Conservation (phyloP, 1,139 yeast species). For the Debaryomyces sp. region DNA sequence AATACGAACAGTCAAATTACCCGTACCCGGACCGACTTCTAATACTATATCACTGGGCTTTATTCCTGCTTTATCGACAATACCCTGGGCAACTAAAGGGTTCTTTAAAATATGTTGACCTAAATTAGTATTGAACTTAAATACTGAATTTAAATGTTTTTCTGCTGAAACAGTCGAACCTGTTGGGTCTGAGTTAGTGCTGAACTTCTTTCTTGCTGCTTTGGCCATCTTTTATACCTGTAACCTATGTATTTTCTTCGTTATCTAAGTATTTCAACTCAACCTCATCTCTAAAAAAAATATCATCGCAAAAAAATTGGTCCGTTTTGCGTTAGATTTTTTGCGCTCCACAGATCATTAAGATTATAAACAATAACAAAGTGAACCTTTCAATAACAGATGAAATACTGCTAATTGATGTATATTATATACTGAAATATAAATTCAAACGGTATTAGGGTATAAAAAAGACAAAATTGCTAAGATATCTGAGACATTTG, state of each 20-base stretch:
- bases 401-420: not conserved
- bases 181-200: constrained; percentile 42
- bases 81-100: constrained; percentile 96
- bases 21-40: constrained; percentile 99
- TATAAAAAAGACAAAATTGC: not conserved
- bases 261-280: not conserved
- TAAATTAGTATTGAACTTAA: constrained; percentile 92
- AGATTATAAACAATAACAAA: constrained; percentile 8
- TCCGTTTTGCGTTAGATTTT: constrained; percentile 6
- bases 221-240: constrained; percentile 46
- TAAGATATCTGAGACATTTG: not conserved
- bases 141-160: constrained; percentile 76
- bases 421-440: not conserved
- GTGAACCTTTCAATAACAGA: not conserved
- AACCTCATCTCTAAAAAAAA: constrained; percentile 6
- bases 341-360: constrained; percentile 7
- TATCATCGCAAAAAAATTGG: not conserved
- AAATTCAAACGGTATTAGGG: not conserved
- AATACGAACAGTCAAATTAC: constrained; percentile 91
- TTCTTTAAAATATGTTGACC: constrained; percentile 98
- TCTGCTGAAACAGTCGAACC: constrained; percentile 63
- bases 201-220: constrained; percentile 56
- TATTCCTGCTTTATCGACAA: constrained; percentile 93
- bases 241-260: not conserved
- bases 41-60: constrained; percentile 90